Percentiles rank a stretch among this genome's conserved stretches.
These are phyloP conservation scores for Candida sp. DNA, from an alignment of 1,139 yeast species.

Conservation along the genomic window DNA sequence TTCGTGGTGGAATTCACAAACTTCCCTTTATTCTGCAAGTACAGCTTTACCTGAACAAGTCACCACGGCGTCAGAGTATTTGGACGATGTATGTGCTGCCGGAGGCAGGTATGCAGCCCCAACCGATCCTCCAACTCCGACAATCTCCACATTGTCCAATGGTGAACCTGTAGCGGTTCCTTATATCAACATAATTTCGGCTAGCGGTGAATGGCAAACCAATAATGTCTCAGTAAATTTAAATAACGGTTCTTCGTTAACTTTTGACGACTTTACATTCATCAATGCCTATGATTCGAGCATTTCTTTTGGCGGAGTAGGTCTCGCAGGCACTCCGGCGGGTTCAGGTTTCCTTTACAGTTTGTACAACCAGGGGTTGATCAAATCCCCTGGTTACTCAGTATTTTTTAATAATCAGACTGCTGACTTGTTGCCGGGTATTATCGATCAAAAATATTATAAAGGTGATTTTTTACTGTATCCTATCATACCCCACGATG, in stretches of 20 bases:
- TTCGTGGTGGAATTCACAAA: conserved; percentile 18
- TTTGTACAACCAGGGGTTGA: conserved; percentile 27
- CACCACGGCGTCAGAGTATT: conserved; percentile 17
- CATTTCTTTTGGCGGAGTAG: conserved; percentile 35
- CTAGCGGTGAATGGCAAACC: conserved; percentile 22
- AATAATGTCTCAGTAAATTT: conserved; percentile 18
- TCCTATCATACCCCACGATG: conserved; percentile 41
- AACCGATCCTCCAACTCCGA: conserved; percentile 10
- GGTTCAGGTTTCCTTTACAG: conserved; percentile 41
- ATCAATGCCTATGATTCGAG: conserved; percentile 20
- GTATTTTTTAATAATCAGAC: conserved; percentile 36
- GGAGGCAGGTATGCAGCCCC: conserved; percentile 21
- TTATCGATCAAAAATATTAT: conserved; percentile 46
- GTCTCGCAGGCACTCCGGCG: conserved; percentile 45
- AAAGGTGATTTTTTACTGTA: conserved; percentile 46
- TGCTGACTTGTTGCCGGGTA: conserved; percentile 57
- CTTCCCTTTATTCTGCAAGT: conserved; percentile 6
- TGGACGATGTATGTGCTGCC: conserved; percentile 24
- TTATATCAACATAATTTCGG: conserved; percentile 23
- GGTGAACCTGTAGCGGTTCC: conserved; percentile 20
- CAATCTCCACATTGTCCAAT: conserved; percentile 11
- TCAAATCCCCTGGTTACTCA: conserved; percentile 53
- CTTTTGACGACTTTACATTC: conserved; percentile 23
- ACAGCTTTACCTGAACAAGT: conserved; percentile 13
- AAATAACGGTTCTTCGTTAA: conserved; percentile 10